A percentile compares a stretch with the other conserved stretches of the same genome.
Conservation (phyloP, 1,284 basidiomycete genomes). For the Cutaneotrichosporon dermatis region DNA sequence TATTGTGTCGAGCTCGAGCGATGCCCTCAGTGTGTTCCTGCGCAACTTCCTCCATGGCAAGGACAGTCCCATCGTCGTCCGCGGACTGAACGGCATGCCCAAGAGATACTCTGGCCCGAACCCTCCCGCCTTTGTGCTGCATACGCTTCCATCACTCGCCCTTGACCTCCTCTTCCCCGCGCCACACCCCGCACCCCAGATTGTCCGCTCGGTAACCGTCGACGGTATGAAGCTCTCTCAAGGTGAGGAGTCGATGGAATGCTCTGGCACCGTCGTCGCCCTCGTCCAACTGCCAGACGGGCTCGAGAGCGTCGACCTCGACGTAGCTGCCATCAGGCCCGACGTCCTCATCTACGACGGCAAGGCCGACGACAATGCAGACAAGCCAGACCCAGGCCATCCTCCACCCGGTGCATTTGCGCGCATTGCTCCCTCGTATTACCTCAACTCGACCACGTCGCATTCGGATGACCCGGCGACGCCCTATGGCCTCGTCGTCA, state of each 20-base stretch:
- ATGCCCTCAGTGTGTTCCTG: conserved; percentile 35
- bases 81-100: conserved; percentile 25
- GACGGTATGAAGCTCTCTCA: conserved; percentile 39
- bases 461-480: conserved; percentile 14
- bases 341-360: conserved; percentile 48
- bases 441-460: conserved; percentile 18
- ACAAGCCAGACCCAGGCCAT: conserved; percentile 14
- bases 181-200: conserved; percentile 37
- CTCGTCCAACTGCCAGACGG: conserved; percentile 37
- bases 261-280: conserved; percentile 43
- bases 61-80: conserved; percentile 37
- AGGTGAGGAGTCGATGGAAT: conserved; percentile 25
- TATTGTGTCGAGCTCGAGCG: conserved; percentile 16
- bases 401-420: conserved; percentile 25
- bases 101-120: background rate
- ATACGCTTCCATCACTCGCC: conserved; percentile 27
- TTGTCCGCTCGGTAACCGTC: conserved; percentile 45
- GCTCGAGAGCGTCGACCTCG: conserved; percentile 30
- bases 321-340: conserved; percentile 38
- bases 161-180: conserved; percentile 44
- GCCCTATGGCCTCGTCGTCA: conserved; percentile 29
- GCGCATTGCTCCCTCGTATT: conserved; percentile 21
- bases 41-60: conserved; percentile 38
- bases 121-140: conserved; percentile 37
- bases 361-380: conserved; percentile 14